These are phyloP conservation scores for Wickerhamiella occidentalis DNA, from an alignment of 805 yeast species.

Conservation along the genomic window DNA sequence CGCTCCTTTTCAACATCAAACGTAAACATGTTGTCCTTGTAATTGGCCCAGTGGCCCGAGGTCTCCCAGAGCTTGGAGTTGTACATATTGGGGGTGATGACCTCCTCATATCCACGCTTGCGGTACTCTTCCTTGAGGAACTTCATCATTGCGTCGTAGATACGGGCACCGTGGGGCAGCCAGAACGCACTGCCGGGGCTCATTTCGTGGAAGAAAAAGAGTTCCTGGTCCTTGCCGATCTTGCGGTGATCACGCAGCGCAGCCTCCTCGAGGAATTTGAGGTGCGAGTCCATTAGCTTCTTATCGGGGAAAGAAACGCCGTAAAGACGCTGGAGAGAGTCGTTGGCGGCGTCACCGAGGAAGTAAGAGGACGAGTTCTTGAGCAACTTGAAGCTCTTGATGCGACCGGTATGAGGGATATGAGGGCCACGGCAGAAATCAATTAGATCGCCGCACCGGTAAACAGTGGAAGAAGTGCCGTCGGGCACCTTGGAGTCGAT, in stretches of 20 bases:
- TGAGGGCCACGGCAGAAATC: conserved; percentile 98
- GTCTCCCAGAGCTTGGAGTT: conserved; percentile 96
- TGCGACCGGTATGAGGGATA: conserved; percentile 92
- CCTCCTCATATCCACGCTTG: conserved; percentile 94
- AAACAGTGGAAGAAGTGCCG: conserved; percentile 90
- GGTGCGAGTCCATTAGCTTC: conserved; percentile 85
- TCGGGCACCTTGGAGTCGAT: conserved; percentile 86
- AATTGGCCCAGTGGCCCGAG: conserved; percentile 97
- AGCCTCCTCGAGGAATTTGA: conserved; percentile 92
- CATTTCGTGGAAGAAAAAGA: conserved; percentile 89
- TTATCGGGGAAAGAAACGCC: conserved; percentile 99
- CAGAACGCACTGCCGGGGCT: conserved; percentile 98
- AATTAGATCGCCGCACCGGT: conserved; percentile 94
- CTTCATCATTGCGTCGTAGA: conserved; percentile 76
- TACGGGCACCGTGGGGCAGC: conserved; percentile 98
- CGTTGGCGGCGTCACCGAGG: conserved; percentile 84
- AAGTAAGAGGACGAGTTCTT: conserved; percentile 95
- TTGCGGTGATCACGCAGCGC: conserved; percentile 85
- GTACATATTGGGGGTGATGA: conserved; percentile 97
- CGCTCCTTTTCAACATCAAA: conserved; percentile 94
- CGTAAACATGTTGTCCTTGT: conserved; percentile 93
- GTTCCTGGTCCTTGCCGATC: conserved; percentile 92
- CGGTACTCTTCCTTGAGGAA: conserved; percentile 74
- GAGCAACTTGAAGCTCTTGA: conserved; percentile 84
- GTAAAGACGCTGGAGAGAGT: conserved; percentile 91